A percentile compares a stretch with the other conserved stretches of the same genome.
Evolutionary conservation across 495 filamentous ascomycete species (phyloP).

Genomic region (Neurospora africana): DNA sequence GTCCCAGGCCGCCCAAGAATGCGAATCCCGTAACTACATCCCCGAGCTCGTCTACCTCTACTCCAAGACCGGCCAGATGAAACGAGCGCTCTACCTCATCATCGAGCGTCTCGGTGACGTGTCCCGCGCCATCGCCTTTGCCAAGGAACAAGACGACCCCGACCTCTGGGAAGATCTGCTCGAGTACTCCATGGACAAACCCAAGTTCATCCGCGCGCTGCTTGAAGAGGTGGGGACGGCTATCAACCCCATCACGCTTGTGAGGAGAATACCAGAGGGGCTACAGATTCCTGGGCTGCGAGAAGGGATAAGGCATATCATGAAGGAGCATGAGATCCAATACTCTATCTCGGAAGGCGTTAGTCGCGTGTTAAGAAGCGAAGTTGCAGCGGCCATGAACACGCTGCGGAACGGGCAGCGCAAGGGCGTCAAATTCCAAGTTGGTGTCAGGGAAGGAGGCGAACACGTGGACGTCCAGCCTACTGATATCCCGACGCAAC

Average conservation of each 20-base stretch:
- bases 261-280: constrained; percentile 82
- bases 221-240: constrained; percentile 89
- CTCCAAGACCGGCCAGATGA: constrained; percentile 87
- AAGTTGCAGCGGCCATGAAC: constrained; percentile 76
- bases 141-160: constrained; percentile 80
- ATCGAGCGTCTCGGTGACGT: constrained; percentile 82
- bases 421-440: constrained; percentile 80
- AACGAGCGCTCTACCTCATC: constrained; percentile 80
- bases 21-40: constrained; percentile 66
- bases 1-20: constrained; percentile 57
- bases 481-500: constrained; percentile 16
- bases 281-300: constrained; percentile 81
- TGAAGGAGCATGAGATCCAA: constrained; percentile 90
- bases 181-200: constrained; percentile 93
- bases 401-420: constrained; percentile 63
- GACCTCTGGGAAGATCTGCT: constrained; percentile 93
- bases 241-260: constrained; percentile 80
- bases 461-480: constrained; percentile 30
- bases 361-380: constrained; percentile 72
- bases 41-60: constrained; percentile 88
- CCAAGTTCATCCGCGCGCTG: constrained; percentile 81
- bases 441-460: constrained; percentile 36
- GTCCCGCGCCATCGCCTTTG: constrained; percentile 82
- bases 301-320: constrained; percentile 72
- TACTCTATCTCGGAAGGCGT: constrained; percentile 82